A percentile compares a stretch with the other conserved stretches of the same genome.
phyloP scores from a whole-genome alignment of 2,329 filamentous ascomycete genomes.

The Claviceps sp. region DNA sequence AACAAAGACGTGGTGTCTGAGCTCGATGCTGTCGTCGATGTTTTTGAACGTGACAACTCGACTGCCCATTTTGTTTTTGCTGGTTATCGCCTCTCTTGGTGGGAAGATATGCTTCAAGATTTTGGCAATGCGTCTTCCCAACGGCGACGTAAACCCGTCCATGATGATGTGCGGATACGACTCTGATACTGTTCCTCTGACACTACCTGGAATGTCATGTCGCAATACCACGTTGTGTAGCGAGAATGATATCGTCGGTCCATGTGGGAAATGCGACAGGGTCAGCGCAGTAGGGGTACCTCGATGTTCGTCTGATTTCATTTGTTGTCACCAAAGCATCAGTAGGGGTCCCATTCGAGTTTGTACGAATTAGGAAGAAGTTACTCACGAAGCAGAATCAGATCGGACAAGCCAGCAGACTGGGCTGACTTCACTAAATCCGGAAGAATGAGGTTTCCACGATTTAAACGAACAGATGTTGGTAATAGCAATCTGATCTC shows the following conservation, averaged over 20 bases:
- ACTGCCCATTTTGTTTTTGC: slow-evolving; percentile 64
- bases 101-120: slow-evolving; percentile 92
- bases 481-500: slow-evolving; percentile 76
- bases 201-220: slow-evolving; percentile 80
- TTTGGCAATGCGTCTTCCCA: slow-evolving; percentile 75
- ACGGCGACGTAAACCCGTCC: slow-evolving; percentile 72
- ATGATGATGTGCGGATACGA: slow-evolving; percentile 92
- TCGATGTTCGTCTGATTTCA: slow-evolving; percentile 51
- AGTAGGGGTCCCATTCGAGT: not conserved
- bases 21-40: slow-evolving; percentile 84
- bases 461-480: slow-evolving; percentile 76
- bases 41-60: slow-evolving; percentile 91
- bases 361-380: not conserved
- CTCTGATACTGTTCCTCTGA: slow-evolving; percentile 80
- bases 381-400: slow-evolving; percentile 55
- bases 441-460: slow-evolving; percentile 77
- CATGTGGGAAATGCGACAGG: slow-evolving; percentile 75
- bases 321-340: not conserved
- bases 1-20: slow-evolving; percentile 74
- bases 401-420: slow-evolving; percentile 66
- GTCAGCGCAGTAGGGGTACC: slow-evolving; percentile 85
- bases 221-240: slow-evolving; percentile 87
- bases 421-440: slow-evolving; percentile 76
- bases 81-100: slow-evolving; percentile 63
- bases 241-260: slow-evolving; percentile 67